phyloP scores from a whole-genome alignment of 768 basidiomycete species.

The Candolleomyces efflorescens region DNA sequence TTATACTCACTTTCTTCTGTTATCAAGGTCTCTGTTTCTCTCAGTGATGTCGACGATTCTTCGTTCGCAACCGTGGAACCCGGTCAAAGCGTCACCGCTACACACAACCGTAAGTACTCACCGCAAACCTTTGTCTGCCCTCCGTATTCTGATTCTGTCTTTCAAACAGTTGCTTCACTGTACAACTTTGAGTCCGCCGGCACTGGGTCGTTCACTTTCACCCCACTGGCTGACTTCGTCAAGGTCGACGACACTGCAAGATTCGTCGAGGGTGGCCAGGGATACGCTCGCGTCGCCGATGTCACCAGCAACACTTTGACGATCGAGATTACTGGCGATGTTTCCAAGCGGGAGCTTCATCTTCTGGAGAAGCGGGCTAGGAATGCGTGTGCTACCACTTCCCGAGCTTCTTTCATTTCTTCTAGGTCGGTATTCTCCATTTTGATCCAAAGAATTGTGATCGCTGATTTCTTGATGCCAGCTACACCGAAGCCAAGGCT shows the following conservation, averaged over 20 bases:
- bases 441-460: not conserved
- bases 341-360: constrained; percentile 27
- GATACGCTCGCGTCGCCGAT: constrained; percentile 24
- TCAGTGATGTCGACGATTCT: constrained; percentile 33
- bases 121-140: too few species aligned
- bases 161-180: constrained; percentile 30
- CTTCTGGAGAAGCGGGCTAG: constrained; percentile 32
- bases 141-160: too few species aligned
- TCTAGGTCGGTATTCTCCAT: constrained; percentile 24
- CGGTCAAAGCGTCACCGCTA: constrained; percentile 34
- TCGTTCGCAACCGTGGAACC: constrained; percentile 36
- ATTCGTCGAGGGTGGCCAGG: constrained; percentile 10
- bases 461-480: constrained; percentile 10
- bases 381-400: constrained; percentile 32
- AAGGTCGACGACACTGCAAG: constrained; percentile 15
- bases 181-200: constrained; percentile 39
- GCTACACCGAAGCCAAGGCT: constrained; percentile 37
- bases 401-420: constrained; percentile 34
- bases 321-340: constrained; percentile 32
- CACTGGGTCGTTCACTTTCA: constrained; percentile 35
- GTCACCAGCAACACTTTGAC: constrained; percentile 18
- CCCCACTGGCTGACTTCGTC: constrained; percentile 35
- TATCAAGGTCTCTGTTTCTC: constrained; percentile 30
- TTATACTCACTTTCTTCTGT: not conserved
- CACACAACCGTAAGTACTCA: constrained; percentile 29